These are phyloP conservation scores for Trametes coccinea DNA, from an alignment of 768 basidiomycete genomes.

Conservation along the genomic window DNA sequence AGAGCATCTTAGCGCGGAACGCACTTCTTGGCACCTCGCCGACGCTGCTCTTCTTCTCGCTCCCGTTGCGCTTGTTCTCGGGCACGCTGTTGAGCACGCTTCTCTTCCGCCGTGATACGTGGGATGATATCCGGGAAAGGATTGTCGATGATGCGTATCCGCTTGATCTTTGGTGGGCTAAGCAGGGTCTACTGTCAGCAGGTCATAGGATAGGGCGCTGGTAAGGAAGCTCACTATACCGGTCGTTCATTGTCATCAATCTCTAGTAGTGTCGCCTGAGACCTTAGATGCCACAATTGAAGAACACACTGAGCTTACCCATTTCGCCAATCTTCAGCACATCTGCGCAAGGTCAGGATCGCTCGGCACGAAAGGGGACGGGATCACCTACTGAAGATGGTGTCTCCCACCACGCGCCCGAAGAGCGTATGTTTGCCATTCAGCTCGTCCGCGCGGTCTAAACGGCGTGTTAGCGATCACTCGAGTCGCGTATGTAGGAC, in stretches of 20 bases:
- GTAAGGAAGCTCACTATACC: constrained; percentile 59
- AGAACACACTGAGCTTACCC: constrained; percentile 48
- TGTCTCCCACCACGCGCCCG: constrained; percentile 86
- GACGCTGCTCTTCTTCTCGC: constrained; percentile 70
- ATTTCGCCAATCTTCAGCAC: constrained; percentile 89
- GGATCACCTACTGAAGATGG: constrained; percentile 73
- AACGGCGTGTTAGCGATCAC: neutral
- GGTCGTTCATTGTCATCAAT: constrained; percentile 74
- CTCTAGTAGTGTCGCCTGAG: constrained; percentile 45
- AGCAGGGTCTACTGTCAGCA: neutral
- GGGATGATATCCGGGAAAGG: constrained; percentile 96
- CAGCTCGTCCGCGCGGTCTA: constrained; percentile 89
- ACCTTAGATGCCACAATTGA: neutral
- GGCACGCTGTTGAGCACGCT: constrained; percentile 79
- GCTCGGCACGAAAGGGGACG: neutral
- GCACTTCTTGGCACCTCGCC: constrained; percentile 87
- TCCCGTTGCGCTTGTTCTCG: constrained; percentile 73
- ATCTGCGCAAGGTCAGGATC: constrained; percentile 46
- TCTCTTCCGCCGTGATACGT: constrained; percentile 93
- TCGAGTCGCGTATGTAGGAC: neutral
- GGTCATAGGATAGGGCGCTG: too few relatives aligned
- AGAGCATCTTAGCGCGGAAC: constrained; percentile 24
- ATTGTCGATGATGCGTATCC: constrained; percentile 83
- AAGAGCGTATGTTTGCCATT: constrained; percentile 95
- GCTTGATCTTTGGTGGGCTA: constrained; percentile 91